Percentiles rank a stretch among this genome's conserved stretches.
phyloP scores from a whole-genome alignment of 495 filamentous ascomycete genomes.

The Copromyces sp. region DNA sequence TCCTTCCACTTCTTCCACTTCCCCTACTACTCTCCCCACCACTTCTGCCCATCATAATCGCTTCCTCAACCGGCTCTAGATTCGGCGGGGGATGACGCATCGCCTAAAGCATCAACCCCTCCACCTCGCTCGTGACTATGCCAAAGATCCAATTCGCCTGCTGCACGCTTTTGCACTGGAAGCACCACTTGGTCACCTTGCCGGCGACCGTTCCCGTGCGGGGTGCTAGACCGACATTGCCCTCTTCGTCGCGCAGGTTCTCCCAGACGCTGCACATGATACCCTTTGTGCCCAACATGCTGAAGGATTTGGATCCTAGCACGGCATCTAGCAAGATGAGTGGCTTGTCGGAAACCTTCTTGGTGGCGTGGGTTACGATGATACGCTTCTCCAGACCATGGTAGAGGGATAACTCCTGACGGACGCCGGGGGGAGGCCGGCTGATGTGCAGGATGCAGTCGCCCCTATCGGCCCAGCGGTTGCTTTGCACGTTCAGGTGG shows the following conservation, averaged over 20 bases:
- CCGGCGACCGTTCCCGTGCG: conserved; percentile 64
- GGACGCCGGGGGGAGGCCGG: conserved; percentile 49
- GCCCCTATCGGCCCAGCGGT: conserved; percentile 86
- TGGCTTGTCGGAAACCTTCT: conserved; percentile 52
- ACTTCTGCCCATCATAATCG: neutral
- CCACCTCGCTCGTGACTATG: conserved; percentile 36
- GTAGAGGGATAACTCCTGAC: conserved; percentile 39
- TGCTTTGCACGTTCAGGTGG: conserved; percentile 63
- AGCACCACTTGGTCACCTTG: conserved; percentile 68
- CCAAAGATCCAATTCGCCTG: conserved; percentile 38
- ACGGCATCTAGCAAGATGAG: conserved; percentile 72
- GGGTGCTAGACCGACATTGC: conserved; percentile 53
- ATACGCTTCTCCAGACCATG: conserved; percentile 72
- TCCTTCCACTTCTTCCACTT: neutral
- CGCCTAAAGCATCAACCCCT: conserved; percentile 23
- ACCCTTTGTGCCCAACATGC: conserved; percentile 68
- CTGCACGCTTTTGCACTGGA: conserved; percentile 47
- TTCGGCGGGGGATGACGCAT: neutral
- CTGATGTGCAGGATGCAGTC: conserved; percentile 73
- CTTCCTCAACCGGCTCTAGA: neutral
- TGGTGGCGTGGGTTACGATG: conserved; percentile 46
- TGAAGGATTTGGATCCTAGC: conserved; percentile 74
- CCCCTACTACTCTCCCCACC: neutral
- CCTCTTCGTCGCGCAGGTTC: conserved; percentile 60
- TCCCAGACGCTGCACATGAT: conserved; percentile 84